Conservation (phyloP, 1,139 yeast species). For the Zygoascus meyerae region DNA sequence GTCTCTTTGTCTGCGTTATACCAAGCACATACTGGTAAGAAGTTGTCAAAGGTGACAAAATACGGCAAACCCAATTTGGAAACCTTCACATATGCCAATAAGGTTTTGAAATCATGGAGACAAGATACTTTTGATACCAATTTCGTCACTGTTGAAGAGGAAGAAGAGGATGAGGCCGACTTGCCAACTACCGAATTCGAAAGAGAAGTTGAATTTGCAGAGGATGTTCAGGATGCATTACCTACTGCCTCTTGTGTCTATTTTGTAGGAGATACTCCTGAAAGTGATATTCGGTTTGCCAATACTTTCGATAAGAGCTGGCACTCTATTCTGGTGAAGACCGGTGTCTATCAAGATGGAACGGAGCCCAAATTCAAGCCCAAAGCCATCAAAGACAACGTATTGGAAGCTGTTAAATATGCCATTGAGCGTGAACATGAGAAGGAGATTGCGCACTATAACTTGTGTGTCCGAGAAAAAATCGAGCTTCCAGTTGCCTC, state of each 20-base stretch:
- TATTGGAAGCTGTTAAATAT: conserved; percentile 72
- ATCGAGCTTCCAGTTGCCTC: conserved; percentile 15
- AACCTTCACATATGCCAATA: conserved; percentile 73
- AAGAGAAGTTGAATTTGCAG: conserved; percentile 16
- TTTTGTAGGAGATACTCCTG: conserved; percentile 92
- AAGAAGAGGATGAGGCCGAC: conserved; percentile 4
- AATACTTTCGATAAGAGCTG: conserved; percentile 79
- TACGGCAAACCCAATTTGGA: conserved; percentile 85
- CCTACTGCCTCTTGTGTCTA: conserved; percentile 84
- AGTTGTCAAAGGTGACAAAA: conserved; percentile 59
- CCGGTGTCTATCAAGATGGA: conserved; percentile 81
- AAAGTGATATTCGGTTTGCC: conserved; percentile 81
- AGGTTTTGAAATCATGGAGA: conserved; percentile 71
- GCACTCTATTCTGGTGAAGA: conserved; percentile 78
- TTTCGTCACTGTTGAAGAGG: conserved; percentile 15
- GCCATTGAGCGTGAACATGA: conserved; percentile 78
- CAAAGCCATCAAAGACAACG: conserved; percentile 64
- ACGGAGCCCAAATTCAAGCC: conserved; percentile 75
- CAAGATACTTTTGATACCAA: conserved; percentile 56
- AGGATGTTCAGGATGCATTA: conserved; percentile 34
- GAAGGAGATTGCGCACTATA: conserved; percentile 45
- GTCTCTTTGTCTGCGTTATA: conserved; percentile 78
- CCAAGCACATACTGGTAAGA: conserved; percentile 74
- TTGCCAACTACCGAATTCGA: conserved; percentile 18
- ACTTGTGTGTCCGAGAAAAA: conserved; percentile 15